Evolutionary conservation across 768 basidiomycete genomes (phyloP), one percentile per base, ranked within the genome.

Genomic region (Omphalotus guepiniiformis): DNA sequence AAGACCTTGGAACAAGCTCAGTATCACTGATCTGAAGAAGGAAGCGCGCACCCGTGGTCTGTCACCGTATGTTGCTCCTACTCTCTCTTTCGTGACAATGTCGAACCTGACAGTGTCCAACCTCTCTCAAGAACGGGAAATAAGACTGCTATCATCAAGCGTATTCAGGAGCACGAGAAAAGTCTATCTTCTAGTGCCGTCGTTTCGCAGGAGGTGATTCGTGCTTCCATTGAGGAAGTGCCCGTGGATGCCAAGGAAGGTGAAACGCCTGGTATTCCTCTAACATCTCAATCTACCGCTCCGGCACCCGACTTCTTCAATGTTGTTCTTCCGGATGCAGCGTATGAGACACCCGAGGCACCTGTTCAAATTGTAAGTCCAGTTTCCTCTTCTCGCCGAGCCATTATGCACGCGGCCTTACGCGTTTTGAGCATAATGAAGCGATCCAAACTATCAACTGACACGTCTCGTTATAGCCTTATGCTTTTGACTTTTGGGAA

Each of bases 291-390:
- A 18, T 49, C 60, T 36, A 42, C 47, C 13, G 49, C 51, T 26
- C 38, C 54, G 18, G 59, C 64, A 11, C 49, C 67, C 18, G 55
- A 59, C 15, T 74, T 72, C 47, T 58, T 79, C 53, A 71, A 73
- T 51, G 61, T 85, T 55, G 69, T 65, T 40, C 58, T 91, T 35
- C 88, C 88, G 18, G 73, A 83, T 52, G 58, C 77, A 13, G 69
- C 75, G 18, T 63, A 64, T 19, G 72, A 72, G 6, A 62, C 61
- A 25, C 67, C 70, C 2, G 68, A 70, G 42, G 53, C 62, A 4
- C 72, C 72, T 18, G 69, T 79, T 23, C 79, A 83, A 64, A 74
- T 85, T 44, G 88, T 90, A 57, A 49, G 84, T 74, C 25, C n/a
- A 34, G 26, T 48, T 28, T 15, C 22, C 3, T 43, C n/a, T n/a